Evolutionary conservation across 345 rosid genomes (phyloP), one percentile per base, ranked within the genome.

Genomic region (Acer campestre): DNA sequence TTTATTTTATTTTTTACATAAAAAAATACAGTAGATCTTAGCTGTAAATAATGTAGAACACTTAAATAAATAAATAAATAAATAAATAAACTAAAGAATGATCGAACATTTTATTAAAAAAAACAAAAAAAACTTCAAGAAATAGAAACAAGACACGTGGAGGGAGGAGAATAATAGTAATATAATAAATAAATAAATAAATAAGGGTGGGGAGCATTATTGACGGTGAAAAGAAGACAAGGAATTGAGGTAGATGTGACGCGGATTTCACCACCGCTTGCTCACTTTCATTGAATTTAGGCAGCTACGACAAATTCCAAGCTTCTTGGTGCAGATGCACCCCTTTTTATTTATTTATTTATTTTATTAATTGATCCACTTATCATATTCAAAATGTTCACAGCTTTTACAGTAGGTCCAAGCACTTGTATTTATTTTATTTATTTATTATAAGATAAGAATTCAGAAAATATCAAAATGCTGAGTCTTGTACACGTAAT

Each of bases 271-370:
- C 83, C 80, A 59, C 66, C 80, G 77, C 68, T 53, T 14, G 1
- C n/a, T 56, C 53, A 22, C 76, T 67, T 73, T 40, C 87, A 25
- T 65, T 69, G 68, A 70, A 80, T 61, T 35, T 31, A 18, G 73
- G n/a, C 29, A 62, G 17, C 79, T 65, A 61, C 81, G 68, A 72
- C 85, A 80, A 80, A 80, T 76, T 82, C 89, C 86, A 82, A 80
- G 51, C 87, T 82, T 86, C 84, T 84, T 80, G 89, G 89, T 76
- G 75, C 80, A 38, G 61, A 55, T 73, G 79, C 75, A 59, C 10
- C 29, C 31, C 27, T 16, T n/a, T 29, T 10, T 13, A 1, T 44
- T 40, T 20, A 8, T 20, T 6, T 29, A 10, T 13, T 3, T 44
- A 7, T 44, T 44, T 17, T 11, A 46, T 20, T 66, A 4, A 14